Base-by-base conservation (phyloP, 2,329 filamentous ascomycete species). In the Uncinocarpus reesii region DNA sequence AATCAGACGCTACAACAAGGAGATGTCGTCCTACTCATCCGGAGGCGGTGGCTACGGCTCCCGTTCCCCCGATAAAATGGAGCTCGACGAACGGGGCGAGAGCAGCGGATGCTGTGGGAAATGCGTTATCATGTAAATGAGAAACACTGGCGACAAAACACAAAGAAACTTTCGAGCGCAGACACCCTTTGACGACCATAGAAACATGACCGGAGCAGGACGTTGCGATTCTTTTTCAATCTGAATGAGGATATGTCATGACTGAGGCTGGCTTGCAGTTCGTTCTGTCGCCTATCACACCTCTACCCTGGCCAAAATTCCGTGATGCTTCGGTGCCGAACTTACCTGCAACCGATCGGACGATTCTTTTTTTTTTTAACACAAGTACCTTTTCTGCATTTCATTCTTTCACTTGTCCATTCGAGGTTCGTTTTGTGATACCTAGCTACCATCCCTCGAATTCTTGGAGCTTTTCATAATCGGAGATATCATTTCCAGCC, bases 1-100 rank as follows among this genome's bases (percentile, higher is more conserved):
- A 68, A 98, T 98, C 64, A 81, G 92, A 71, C 84, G 87, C 71
- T 96, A 94, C 73, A 96, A 98, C 80, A 90, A 92, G 67, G 90
- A 96, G 65, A 93, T 95, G 82, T 88, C 89, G 52, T 86, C 86
- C 52, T 86, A 93, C 69, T 81, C 83, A 37, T 80, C 81, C 51
- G 80, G 77, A 53, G 83, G 83, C 49, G 68, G 66, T 58, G 80
- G 81, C 56, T 73, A 78, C 60, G 73, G 76, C 52, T 72, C 80
- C 53, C 79, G 80, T 58, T 73, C 72, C 52, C 59, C 82, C 36
- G 55, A 73, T 52, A 86, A 89, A 70, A 82, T 93, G 77, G 85
- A 93, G 57, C 79, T 92, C 60, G 80, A 83, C 50, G 67, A 71
- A 53, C 65, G 63, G n/a, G 64, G 62, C 45, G 68, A 75, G 47